Evolutionary conservation across 768 basidiomycete genomes (phyloP).

Genomic region (Leccinum truebloodii): DNA sequence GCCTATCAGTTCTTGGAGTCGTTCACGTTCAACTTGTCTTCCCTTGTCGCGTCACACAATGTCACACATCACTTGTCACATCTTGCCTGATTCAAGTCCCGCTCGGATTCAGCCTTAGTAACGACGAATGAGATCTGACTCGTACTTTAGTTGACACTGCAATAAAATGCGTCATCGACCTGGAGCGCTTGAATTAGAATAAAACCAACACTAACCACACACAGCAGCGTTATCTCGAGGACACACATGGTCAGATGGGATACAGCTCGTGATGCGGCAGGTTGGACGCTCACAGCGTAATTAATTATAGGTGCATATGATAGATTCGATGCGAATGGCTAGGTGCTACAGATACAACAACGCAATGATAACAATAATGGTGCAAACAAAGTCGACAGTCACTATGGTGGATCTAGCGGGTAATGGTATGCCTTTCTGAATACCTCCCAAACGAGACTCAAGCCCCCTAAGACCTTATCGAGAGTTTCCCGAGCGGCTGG

Average conservation of each 20-base stretch:
- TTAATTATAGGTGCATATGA: not conserved
- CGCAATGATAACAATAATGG: slow-evolving; percentile 8
- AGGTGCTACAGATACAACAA: slow-evolving; percentile 17
- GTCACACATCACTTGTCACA: not conserved
- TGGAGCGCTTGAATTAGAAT: not conserved
- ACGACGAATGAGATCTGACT: too few species aligned
- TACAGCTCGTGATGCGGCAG: not conserved
- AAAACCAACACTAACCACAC: not conserved
- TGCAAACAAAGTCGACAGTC: not conserved
- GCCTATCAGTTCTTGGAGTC: slow-evolving; percentile 9
- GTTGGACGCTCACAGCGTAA: not conserved
- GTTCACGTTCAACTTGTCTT: not conserved
- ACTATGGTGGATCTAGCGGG: slow-evolving; percentile 36
- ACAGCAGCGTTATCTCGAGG: not conserved
- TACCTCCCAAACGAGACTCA: slow-evolving; percentile 32
- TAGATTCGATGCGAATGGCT: not conserved
- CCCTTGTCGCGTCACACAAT: not conserved
- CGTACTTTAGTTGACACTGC: not conserved
- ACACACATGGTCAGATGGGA: not conserved
- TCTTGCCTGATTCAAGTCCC: not conserved
- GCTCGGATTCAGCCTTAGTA: too few species aligned
- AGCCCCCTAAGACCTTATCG: slow-evolving; percentile 29
- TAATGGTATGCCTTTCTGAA: slow-evolving; percentile 36
- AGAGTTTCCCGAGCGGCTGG: slow-evolving; percentile 24
- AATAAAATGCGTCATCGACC: not conserved